These are phyloP conservation scores for Paxillus involutus DNA, from an alignment of 768 basidiomycete species.

Conservation along the genomic window DNA sequence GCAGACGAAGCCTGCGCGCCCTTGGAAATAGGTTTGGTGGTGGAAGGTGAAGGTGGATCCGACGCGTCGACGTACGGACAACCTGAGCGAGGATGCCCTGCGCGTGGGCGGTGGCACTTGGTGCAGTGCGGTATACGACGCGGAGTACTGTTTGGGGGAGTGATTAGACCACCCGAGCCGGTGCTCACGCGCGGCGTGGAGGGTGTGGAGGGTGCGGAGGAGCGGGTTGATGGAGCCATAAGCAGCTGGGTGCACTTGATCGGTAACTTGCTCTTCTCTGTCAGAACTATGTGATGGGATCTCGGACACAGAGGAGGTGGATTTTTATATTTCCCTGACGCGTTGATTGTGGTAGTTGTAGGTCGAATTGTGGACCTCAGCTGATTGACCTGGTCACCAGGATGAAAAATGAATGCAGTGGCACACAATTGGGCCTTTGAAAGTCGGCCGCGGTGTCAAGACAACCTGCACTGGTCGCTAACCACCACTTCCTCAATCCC, in stretches of 20 bases:
- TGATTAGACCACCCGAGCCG: slow-evolving; percentile 5
- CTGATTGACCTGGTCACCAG: neutral
- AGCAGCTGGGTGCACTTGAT: neutral
- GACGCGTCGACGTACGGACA: slow-evolving; percentile 47
- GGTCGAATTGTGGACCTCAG: neutral
- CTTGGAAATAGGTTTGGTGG: slow-evolving; percentile 4
- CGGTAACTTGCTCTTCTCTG: too few relatives aligned
- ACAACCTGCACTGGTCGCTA: neutral
- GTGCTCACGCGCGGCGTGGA: slow-evolving; percentile 16
- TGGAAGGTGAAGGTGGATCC: slow-evolving; percentile 14
- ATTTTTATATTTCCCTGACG: too few relatives aligned
- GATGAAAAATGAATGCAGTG: neutral
- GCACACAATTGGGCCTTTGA: neutral
- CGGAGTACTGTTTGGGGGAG: slow-evolving; percentile 39
- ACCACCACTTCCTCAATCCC: neutral
- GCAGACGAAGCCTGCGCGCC: neutral
- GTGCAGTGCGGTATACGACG: slow-evolving; percentile 55
- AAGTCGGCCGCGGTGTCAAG: neutral
- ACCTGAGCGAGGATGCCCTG: slow-evolving; percentile 63
- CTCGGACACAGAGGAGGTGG: too few relatives aligned
- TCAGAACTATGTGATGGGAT: too few relatives aligned
- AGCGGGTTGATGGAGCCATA: slow-evolving; percentile 30
- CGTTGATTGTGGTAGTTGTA: neutral
- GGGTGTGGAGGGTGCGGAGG: slow-evolving; percentile 26
- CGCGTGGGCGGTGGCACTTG: slow-evolving; percentile 53